Evolutionary conservation across 768 basidiomycete genomes (phyloP).

Genomic region (Termitomyces sp.): DNA sequence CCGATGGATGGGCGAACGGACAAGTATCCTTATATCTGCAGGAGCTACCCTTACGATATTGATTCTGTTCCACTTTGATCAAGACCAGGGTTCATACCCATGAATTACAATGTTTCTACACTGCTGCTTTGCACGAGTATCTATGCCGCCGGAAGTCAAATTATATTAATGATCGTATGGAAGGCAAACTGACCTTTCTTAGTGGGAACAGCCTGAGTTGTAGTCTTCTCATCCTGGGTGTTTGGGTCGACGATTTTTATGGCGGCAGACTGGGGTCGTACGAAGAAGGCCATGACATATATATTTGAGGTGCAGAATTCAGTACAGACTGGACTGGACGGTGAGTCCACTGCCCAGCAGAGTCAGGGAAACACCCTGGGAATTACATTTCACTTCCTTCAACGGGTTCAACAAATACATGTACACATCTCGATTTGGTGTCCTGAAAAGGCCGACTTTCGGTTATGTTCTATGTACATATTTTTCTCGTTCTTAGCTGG

Average conservation of each 20-base stretch:
- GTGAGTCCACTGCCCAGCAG: constrained; percentile 17
- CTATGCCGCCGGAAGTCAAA: constrained; percentile 28
- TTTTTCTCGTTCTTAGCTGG: too few species aligned
- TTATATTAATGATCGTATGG: not conserved
- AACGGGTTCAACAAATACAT: constrained; percentile 9
- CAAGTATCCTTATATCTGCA: constrained; percentile 89
- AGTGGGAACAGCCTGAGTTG: constrained; percentile 29
- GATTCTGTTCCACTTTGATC: not conserved
- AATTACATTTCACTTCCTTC: constrained; percentile 2
- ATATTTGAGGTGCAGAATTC: not conserved
- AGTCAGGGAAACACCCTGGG: constrained; percentile 10
- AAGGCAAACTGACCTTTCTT: constrained; percentile 52
- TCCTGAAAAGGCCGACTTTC: too few species aligned
- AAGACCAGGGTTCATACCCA: constrained; percentile 48
- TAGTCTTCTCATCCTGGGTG: constrained; percentile 31
- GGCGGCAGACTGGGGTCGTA: constrained; percentile 59
- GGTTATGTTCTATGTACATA: too few species aligned
- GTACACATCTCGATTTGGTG: constrained; percentile 2
- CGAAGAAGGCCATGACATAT: constrained; percentile 62
- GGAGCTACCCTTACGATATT: constrained; percentile 37
- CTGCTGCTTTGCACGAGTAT: constrained; percentile 59
- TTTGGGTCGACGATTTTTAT: constrained; percentile 71
- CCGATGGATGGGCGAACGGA: constrained; percentile 76
- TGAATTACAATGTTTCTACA: constrained; percentile 92
- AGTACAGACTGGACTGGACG: constrained; percentile 11